Percentiles rank a stretch among this genome's conserved stretches.
Conservation (phyloP, 2,329 filamentous ascomycete species). For the Trichophyton simii region DNA sequence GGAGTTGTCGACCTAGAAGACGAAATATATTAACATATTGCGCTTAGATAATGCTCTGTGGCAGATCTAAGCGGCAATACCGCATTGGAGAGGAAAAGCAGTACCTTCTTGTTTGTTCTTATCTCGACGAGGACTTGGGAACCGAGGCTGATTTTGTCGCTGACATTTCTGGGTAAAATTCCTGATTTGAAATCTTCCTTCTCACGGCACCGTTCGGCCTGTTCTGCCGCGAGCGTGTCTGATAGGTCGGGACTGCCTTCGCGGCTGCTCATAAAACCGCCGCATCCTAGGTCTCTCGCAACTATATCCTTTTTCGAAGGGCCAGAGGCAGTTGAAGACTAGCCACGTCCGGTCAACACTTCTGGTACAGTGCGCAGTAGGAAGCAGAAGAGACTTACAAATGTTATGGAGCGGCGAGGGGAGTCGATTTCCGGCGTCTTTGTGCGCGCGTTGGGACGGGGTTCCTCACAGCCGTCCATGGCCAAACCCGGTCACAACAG, state of each 20-base stretch:
- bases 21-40: neutral
- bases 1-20: neutral
- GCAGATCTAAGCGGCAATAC: neutral
- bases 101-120: slow-evolving; percentile 51
- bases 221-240: neutral
- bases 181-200: neutral
- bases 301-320: neutral
- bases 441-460: neutral
- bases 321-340: neutral
- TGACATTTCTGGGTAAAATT: slow-evolving; percentile 28
- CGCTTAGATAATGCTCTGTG: neutral
- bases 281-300: neutral
- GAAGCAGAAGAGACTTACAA: neutral
- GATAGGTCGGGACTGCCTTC: neutral
- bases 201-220: neutral
- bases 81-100: neutral
- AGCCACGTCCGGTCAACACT: neutral
- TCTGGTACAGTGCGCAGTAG: neutral
- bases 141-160: slow-evolving; percentile 41
- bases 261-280: neutral
- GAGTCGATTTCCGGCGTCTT: neutral
- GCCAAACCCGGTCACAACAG: neutral
- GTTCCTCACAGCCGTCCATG: neutral
- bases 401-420: neutral
- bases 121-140: slow-evolving; percentile 52